phyloP scores from a whole-genome alignment of 345 rosid species.

The Euphorbia peplus region DNA sequence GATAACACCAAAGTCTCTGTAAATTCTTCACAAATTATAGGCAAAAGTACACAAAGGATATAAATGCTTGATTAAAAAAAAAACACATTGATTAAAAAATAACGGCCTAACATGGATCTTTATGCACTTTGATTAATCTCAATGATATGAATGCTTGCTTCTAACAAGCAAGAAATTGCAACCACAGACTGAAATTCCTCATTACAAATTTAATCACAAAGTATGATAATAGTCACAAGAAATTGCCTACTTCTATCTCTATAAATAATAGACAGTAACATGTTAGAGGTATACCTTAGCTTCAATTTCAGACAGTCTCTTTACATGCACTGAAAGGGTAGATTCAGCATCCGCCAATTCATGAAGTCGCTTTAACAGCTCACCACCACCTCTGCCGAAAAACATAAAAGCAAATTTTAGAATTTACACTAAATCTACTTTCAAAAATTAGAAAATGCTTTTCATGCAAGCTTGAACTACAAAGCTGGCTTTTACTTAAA shows the following conservation, averaged over 20 bases:
- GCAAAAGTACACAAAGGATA: neutral
- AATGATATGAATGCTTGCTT: constrained; percentile 5
- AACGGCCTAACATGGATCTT: neutral
- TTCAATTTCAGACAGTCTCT: constrained; percentile 66
- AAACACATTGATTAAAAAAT: neutral
- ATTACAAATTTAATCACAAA: neutral
- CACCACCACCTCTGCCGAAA: constrained; percentile 71
- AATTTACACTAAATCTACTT: neutral
- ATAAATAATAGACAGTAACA: neutral
- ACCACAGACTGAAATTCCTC: neutral
- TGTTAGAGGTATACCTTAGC: constrained; percentile 50
- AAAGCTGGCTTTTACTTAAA: neutral
- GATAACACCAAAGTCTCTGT: neutral
- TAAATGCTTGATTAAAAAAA: no score
- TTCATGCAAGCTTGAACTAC: neutral
- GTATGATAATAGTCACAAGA: neutral
- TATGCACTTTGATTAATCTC: neutral
- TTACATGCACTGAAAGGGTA: constrained; percentile 61
- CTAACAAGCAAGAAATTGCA: neutral
- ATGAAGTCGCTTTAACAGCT: constrained; percentile 77
- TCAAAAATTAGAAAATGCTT: constrained; percentile 6
- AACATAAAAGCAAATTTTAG: constrained; percentile 8
- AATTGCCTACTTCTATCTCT: neutral
- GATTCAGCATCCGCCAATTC: constrained; percentile 75
- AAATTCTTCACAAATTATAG: neutral